Evolutionary conservation across 108 stramenopile genomes (phyloP).

Genomic region (Cyclostephanos invisitatus): DNA sequence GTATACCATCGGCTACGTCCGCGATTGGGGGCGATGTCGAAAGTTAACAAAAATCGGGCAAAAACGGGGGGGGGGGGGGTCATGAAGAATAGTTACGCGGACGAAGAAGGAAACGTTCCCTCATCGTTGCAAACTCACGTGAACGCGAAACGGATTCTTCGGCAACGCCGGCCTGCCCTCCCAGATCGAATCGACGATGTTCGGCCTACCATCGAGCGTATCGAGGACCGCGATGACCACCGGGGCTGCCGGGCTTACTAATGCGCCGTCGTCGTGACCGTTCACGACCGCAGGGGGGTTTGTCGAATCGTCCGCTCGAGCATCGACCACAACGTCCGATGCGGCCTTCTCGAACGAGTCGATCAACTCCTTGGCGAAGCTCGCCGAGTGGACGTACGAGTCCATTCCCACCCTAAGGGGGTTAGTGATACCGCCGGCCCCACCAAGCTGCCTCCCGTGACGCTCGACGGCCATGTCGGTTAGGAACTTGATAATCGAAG

Average conservation of each 20-base stretch:
- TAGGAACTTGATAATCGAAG: conserved; percentile 67
- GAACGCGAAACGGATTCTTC: conserved; percentile 81
- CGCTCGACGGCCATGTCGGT: conserved; percentile 50
- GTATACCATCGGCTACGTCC: conserved; percentile 67
- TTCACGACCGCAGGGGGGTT: background rate
- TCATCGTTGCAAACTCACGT: conserved; percentile 30
- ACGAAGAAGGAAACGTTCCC: too few species aligned
- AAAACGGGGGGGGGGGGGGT: background rate
- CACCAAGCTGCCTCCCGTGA: too few species aligned
- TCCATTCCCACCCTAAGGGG: conserved; percentile 74
- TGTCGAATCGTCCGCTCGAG: conserved; percentile 18
- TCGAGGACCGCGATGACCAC: conserved; percentile 60
- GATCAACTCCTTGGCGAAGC: conserved; percentile 73
- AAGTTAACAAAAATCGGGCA: background rate
- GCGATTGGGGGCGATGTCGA: background rate
- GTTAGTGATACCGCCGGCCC: too few species aligned
- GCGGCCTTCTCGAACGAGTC: conserved; percentile 66
- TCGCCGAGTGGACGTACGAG: conserved; percentile 77
- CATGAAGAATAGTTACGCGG: too few species aligned
- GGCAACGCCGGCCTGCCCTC: conserved; percentile 78
- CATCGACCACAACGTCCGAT: conserved; percentile 33
- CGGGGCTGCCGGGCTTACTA: background rate
- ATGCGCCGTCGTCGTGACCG: background rate
- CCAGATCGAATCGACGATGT: conserved; percentile 95
- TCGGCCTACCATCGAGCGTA: conserved; percentile 55